phyloP scores from a whole-genome alignment of 768 basidiomycete species.

The Rhizopogon salebrosus region DNA sequence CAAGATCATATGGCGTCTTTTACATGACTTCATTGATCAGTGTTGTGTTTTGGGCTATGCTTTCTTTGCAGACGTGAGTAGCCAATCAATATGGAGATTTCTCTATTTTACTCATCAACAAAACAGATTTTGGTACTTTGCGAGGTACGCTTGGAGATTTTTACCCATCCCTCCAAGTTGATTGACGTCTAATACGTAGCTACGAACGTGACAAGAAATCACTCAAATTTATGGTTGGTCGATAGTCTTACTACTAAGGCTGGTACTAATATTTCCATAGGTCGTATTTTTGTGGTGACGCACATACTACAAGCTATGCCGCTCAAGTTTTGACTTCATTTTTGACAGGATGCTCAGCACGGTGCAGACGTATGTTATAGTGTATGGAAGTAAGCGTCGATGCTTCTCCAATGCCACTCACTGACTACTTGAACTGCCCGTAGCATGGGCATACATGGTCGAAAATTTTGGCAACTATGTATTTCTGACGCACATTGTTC shows the following conservation, averaged over 20 bases:
- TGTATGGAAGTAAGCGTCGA: not conserved
- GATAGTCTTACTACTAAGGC: not conserved
- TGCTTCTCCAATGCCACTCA: not conserved
- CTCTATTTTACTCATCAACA: not conserved
- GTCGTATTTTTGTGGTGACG: not conserved
- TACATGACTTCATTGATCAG: not conserved
- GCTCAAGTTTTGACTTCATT: not conserved
- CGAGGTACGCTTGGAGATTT: not conserved
- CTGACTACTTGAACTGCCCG: not conserved
- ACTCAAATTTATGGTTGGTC: not conserved
- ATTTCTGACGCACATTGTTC: not conserved
- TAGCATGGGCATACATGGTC: not conserved
- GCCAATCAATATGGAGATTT: not conserved
- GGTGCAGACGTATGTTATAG: not conserved
- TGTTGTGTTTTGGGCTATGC: not conserved
- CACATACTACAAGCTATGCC: not conserved
- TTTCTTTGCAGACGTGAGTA: not conserved
- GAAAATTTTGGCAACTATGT: not conserved
- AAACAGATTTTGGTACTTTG: not conserved
- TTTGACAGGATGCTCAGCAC: not conserved
- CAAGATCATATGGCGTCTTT: not conserved
- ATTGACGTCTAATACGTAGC: not conserved
- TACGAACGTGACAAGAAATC: not conserved
- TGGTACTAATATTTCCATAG: not conserved
- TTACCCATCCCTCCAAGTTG: not conserved